Evolutionary conservation across 2,329 filamentous ascomycete species (phyloP), one percentile per base, ranked within the genome.

Genomic region (Alternaria alternata): DNA sequence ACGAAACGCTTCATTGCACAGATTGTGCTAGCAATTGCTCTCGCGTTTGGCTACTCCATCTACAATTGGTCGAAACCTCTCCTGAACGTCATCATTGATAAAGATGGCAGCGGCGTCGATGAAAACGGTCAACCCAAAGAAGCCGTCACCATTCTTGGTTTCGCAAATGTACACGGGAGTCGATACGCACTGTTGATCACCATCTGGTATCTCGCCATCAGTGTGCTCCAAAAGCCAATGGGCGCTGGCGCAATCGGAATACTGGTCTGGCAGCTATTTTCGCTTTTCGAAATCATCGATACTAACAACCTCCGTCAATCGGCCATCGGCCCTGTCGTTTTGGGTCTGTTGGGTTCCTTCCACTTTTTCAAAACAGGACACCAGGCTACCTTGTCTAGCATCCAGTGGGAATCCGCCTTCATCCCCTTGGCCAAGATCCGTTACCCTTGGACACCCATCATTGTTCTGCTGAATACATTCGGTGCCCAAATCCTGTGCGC

Each of bases 351-450:
- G 1, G 95, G 94, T 61, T 93, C 91, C 72, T 96, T 94, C 79
- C 90, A 97, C 82, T 99, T 89, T 83, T 99, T 99, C 87, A 97
- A 96, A 76, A 99, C 95, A 0, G 95, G 95, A 62, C 95, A 99
- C 79, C 94, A 98, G 80, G 94, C 94, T 12, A 91, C 89, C 0
- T 86, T 97, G 24, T 87, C 89, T 68, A 92, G 89, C 66, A 94
- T 99, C 73, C 95, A 99, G 75, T 99, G 95, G 95, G 95, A 99
- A 80, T 87, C 88, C 20, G 94, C 93, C 3, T 99, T 99, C 80
- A 92, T 99, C 67, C 91, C 94, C 0, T 85, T 98, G 7, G 88
- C 90, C 59, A 88, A 87, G 6, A 87, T 99, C 65, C 87, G 87
- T 58, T 97, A 99, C 79, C 95, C 95, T 1, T 97, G 92, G 91